These are phyloP conservation scores for Ogataea salicorniae DNA, from an alignment of 805 yeast genomes.

Conservation along the genomic window DNA sequence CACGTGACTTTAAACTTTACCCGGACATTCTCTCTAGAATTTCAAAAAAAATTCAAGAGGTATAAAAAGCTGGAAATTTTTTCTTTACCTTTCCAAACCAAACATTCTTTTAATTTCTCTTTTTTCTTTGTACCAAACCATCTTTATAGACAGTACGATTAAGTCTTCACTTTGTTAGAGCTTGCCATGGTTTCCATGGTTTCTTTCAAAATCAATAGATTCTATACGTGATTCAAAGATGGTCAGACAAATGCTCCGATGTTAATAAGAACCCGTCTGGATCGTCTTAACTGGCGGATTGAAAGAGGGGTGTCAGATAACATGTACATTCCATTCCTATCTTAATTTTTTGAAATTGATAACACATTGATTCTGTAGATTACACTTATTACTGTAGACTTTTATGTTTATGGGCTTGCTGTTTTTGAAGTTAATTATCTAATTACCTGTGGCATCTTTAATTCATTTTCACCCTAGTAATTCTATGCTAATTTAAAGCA, in stretches of 20 bases:
- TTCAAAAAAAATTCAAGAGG: neutral
- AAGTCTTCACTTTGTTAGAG: constrained; percentile 3
- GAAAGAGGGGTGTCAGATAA: constrained; percentile 36
- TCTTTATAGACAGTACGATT: constrained; percentile 34
- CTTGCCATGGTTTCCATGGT: constrained; percentile 13
- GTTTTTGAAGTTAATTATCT: too few species aligned
- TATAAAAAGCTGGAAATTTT: neutral
- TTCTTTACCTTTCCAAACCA: constrained; percentile 1
- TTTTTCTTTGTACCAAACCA: constrained; percentile 29
- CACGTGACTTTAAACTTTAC: too few species aligned
- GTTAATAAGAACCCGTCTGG: constrained; percentile 36
- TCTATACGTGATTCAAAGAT: constrained; percentile 30
- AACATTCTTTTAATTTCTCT: constrained; percentile 1
- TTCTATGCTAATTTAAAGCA: too few species aligned
- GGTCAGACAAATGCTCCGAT: constrained; percentile 26
- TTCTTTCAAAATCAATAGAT: constrained; percentile 14
- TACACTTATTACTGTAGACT: too few species aligned
- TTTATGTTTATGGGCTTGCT: neutral
- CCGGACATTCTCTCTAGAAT: neutral
- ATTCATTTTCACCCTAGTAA: too few species aligned
- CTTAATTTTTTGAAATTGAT: neutral
- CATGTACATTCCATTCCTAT: constrained; percentile 21
- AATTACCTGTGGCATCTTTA: too few species aligned
- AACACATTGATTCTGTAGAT: too few species aligned
- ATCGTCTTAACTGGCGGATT: constrained; percentile 15